Evolutionary conservation across 169 alveolate species (phyloP).

Genomic region (Amoebophrya sp.): DNA sequence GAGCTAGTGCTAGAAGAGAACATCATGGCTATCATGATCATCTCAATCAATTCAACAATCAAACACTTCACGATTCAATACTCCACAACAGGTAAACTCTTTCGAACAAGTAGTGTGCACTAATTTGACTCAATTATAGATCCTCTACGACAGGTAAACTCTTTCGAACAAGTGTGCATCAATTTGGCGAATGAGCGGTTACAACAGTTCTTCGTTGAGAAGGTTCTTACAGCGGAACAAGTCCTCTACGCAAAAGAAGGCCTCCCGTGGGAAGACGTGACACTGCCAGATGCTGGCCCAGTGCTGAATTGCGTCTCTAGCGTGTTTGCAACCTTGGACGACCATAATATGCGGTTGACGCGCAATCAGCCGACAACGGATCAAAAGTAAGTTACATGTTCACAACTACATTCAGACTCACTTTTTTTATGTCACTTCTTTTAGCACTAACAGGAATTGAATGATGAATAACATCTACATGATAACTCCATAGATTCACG

Average conservation of each 20-base stretch:
- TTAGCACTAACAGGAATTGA: not conserved
- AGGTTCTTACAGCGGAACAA: constrained; percentile 29
- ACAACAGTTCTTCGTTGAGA: constrained; percentile 75
- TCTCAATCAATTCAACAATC: no score
- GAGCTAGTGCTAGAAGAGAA: no score
- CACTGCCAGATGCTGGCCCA: constrained; percentile 32
- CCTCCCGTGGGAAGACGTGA: constrained; percentile 28
- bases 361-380: not conserved
- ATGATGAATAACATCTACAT: not conserved
- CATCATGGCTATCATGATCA: no score
- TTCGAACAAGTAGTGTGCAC: constrained; percentile 92
- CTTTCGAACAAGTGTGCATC: constrained; percentile 90
- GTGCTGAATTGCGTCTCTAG: not conserved
- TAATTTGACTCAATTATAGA: no score
- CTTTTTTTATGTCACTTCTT: not conserved
- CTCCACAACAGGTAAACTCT: no score
- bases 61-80: no score
- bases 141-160: no score
- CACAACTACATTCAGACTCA: not conserved
- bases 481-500: not conserved
- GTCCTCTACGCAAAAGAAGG: constrained; percentile 21
- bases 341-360: not conserved
- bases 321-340: not conserved
- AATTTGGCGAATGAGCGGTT: constrained; percentile 92
- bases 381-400: no score